Evolutionary conservation across 805 yeast genomes (phyloP), one percentile per base, ranked within the genome.

Genomic region (Groenewaldozyma salmanticensis): DNA sequence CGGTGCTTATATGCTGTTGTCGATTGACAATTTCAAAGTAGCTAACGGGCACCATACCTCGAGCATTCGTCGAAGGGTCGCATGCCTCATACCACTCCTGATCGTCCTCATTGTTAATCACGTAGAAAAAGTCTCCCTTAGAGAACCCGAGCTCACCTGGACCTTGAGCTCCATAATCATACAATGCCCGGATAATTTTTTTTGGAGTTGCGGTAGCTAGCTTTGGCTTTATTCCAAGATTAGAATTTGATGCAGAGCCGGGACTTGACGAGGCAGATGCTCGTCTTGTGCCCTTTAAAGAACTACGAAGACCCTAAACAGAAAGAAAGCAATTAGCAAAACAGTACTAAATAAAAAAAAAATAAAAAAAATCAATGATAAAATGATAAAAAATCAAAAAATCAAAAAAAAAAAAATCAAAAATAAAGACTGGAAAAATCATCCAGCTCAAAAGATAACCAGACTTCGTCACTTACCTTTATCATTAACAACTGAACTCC

Each of bases 111-210:
- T 75, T 72, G 18, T 76, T 75, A 31, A 71, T 68, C 2, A 92
- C 94, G 55, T 85, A 86, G 63, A 88, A 85, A 57, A 87, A 88
- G 55, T 90, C 96, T 31, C 96, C 96, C 50, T 77, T 75, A 33
- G 62, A 55, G 58, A 92, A 90, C 22, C 76, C 70, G 27, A 90
- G 69, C 58, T 90, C 96, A 18, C 84, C 86, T 1, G 84, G 77
- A 11, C 82, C 80, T 51, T 80, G 88, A 1, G 95, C 81, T 33
- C 66, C 66, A 61, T 88, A 88, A 54, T 80, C 81, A 52, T 75
- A 77, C 15, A 80, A 63, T 0, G 97, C 96, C 47, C 77, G 79
- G 44, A 92, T 85, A 35, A 85, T 94, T 55, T 81, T 81, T 46
- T 77, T 80, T 3, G 95, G 95, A 3, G 84, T 74, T 45, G 56